Evolutionary conservation across 345 rosid genomes (phyloP), one percentile per base, ranked within the genome.

Genomic region (Cardamine resedifolia): DNA sequence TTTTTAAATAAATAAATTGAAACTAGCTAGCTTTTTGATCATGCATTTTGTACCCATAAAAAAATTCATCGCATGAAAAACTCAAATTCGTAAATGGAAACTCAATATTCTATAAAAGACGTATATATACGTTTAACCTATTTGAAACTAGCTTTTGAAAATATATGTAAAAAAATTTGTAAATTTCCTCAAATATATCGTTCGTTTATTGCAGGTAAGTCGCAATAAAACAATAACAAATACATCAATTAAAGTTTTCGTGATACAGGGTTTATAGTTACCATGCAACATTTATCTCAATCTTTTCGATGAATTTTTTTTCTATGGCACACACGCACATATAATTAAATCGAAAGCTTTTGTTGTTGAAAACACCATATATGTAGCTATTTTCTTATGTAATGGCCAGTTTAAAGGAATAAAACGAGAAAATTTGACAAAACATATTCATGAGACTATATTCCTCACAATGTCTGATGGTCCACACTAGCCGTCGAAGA

Each of bases 401-500:
- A n/a, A 43, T n/a, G 47, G 5, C 18, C 47, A 3, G 7, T 43
- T 43, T n/a, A 15, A 15, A 43, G 19, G 18, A 14, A 43, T 43
- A n/a, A n/a, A 43, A 43, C 48, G 4, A 43, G 48, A 41, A 2
- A 14, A 14, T 41, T 14, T 41, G 18, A 41, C 18, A 14, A 41
- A 56, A 11, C 9, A 28, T 15, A 14, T 19, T 16, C 18, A 71
- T 26, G 27, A 48, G 28, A 66, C 60, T 31, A 15, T 41, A 41
- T 18, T 41, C 8, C 16, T 15, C 45, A 41, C 7, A 41, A 39
- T 39, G 7, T 9, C 43, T 52, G 64, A 62, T 44, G 74, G 79
- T 69, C 66, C 79, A 76, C 74, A 52, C 23, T 30, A 62, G 75
- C 79, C 79, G 75, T 38, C 79, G 70, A 63, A 76, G 59, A 11